Conservation (phyloP, 371 early-diverging fungal genomes). For the Mortierella sp. region DNA sequence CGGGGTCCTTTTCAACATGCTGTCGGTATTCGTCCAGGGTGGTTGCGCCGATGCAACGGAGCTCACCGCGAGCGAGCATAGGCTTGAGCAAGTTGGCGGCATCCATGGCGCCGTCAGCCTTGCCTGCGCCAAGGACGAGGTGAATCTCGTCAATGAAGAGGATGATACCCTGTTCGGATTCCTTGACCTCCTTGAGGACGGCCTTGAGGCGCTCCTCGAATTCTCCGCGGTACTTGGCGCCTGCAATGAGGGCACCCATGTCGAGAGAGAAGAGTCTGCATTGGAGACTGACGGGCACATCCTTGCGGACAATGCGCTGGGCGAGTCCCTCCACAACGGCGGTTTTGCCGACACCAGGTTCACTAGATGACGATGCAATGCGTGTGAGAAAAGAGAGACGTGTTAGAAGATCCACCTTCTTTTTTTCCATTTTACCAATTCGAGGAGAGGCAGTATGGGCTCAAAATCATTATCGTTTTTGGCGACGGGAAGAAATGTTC, state of each 20-base stretch:
- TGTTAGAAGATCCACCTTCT: no score
- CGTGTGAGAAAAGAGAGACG: conserved; percentile 55
- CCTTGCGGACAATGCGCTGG: conserved; percentile 95
- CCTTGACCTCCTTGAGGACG: conserved; percentile 96
- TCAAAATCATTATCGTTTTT: no score
- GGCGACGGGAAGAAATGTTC: no score
- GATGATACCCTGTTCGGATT: conserved; percentile 92
- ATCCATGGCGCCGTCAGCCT: conserved; percentile 93
- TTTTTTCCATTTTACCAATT: no score
- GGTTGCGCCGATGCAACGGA: conserved; percentile 94
- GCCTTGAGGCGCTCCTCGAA: conserved; percentile 99
- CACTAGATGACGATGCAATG: conserved; percentile 85
- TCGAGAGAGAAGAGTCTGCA: conserved; percentile 94
- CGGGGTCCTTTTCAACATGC: conserved; percentile 89
- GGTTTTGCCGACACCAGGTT: conserved; percentile 97
- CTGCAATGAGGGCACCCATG: conserved; percentile 96
- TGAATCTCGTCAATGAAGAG: conserved; percentile 99
- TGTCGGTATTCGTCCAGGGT: conserved; percentile 89
- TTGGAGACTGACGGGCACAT: conserved; percentile 93
- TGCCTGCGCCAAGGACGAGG: conserved; percentile 93
- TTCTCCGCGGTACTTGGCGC: conserved; percentile 97
- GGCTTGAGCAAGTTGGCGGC: conserved; percentile 96
- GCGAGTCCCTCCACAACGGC: conserved; percentile 98
- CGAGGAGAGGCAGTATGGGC: no score
- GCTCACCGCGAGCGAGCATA: conserved; percentile 87